These are phyloP conservation scores for Sapria himalayana DNA, from an alignment of 345 rosid species.

Conservation along the genomic window DNA sequence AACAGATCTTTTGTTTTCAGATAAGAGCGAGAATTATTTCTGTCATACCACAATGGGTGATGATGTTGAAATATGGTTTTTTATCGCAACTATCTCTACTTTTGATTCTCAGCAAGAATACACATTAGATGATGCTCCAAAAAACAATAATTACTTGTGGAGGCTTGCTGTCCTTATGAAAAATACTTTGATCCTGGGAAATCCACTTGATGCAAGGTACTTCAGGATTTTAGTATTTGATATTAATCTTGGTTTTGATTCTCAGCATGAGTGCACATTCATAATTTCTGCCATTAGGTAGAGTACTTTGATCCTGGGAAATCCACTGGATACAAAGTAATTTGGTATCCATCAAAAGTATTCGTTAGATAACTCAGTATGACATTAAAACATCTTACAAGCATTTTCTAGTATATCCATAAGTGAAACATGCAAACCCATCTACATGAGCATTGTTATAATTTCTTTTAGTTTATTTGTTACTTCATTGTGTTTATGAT, in stretches of 20 bases:
- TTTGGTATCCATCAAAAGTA: too few relatives aligned
- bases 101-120: conserved; percentile 14
- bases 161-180: conserved; percentile 54
- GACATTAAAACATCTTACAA: too few relatives aligned
- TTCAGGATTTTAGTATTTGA: conserved; percentile 5
- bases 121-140: conserved; percentile 14
- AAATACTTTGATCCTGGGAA: conserved; percentile 37
- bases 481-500: too few relatives aligned
- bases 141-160: conserved; percentile 27
- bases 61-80: conserved; percentile 52
- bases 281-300: too few relatives aligned
- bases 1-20: conserved; percentile 23
- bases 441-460: too few relatives aligned
- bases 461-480: too few relatives aligned
- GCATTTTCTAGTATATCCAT: too few relatives aligned
- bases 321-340: too few relatives aligned
- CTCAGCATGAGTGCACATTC: too few relatives aligned
- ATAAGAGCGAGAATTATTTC: conserved; percentile 15
- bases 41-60: conserved; percentile 25
- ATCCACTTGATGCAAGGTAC: conserved; percentile 47
- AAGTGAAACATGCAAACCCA: too few relatives aligned
- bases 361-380: too few relatives aligned
- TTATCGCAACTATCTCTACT: conserved; percentile 28
- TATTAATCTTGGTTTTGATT: background rate
- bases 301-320: too few relatives aligned